Evolutionary conservation across 1,284 basidiomycete genomes (phyloP).

Genomic region (Marasmius fiardii): DNA sequence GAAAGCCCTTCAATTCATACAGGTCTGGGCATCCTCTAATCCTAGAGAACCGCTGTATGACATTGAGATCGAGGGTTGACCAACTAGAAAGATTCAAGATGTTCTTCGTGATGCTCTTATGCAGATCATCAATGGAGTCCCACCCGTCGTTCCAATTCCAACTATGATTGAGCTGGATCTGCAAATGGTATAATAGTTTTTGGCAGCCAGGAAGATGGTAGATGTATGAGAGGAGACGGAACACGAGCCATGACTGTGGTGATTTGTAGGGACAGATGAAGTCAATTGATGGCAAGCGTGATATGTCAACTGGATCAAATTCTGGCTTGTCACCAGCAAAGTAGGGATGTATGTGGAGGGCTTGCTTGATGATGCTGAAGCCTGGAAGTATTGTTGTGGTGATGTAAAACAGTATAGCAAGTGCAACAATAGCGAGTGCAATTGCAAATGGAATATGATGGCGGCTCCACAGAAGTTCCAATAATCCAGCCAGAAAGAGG

Average conservation of each 20-base stretch:
- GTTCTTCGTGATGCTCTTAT: not conserved
- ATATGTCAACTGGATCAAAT: not conserved
- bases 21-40: not conserved
- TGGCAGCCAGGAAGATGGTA: not conserved
- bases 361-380: not conserved
- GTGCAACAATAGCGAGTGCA: not conserved
- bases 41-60: not conserved
- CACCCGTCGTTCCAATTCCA: no score
- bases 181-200: no score
- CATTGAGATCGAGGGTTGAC: not conserved
- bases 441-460: not conserved
- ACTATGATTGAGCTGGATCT: not conserved
- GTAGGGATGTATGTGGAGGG: no score
- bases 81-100: not conserved
- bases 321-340: not conserved
- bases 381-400: not conserved
- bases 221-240: not conserved
- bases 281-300: not conserved
- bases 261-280: not conserved
- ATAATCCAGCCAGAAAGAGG: constrained; percentile 3
- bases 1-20: not conserved
- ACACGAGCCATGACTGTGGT: not conserved
- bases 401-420: constrained; percentile 1
- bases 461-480: constrained; percentile 5
- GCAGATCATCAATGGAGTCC: not conserved